Percentiles rank a stretch among this genome's conserved stretches.
phyloP scores from a whole-genome alignment of 495 filamentous ascomycete genomes.

The Opeltia flavorubescens region DNA sequence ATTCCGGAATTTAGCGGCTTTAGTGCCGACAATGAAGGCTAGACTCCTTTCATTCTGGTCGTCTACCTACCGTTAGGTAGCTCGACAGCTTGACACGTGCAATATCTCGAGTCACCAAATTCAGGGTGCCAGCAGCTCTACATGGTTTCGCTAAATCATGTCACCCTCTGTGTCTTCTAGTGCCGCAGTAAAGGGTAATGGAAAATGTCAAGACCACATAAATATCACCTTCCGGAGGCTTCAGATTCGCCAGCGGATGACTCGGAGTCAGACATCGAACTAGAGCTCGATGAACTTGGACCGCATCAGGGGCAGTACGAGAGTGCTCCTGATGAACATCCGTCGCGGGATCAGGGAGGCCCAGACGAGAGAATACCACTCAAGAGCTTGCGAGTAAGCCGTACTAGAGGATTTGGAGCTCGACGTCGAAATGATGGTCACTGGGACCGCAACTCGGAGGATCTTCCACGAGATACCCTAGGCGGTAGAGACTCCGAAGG shows the following conservation, averaged over 20 bases:
- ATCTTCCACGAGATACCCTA: constrained; percentile 38
- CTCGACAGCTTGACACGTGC: too few species aligned
- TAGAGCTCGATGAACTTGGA: constrained; percentile 62
- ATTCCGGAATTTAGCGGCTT: too few species aligned
- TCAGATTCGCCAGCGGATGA: constrained; percentile 38
- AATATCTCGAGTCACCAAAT: too few species aligned
- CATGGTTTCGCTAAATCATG: too few species aligned
- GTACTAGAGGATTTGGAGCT: constrained; percentile 47
- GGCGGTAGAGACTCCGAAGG: constrained; percentile 35
- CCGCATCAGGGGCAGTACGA: constrained; percentile 31
- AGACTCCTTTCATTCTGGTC: too few species aligned
- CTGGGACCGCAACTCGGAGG: constrained; percentile 40
- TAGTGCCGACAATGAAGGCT: too few species aligned
- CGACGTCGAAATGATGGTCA: constrained; percentile 28
- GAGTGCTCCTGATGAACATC: constrained; percentile 18
- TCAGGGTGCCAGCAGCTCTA: too few species aligned
- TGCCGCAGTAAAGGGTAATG: constrained; percentile 5
- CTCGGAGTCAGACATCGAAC: constrained; percentile 47
- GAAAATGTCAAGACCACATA: constrained; percentile 16
- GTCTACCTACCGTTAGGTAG: too few species aligned
- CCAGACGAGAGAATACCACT: constrained; percentile 43
- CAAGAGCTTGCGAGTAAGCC: constrained; percentile 53
- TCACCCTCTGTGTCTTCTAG: too few species aligned
- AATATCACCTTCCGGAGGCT: constrained; percentile 31
- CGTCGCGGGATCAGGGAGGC: constrained; percentile 29